Evolutionary conservation across 2,329 filamentous ascomycete species (phyloP).

Genomic region (Neonectria ditissima): DNA sequence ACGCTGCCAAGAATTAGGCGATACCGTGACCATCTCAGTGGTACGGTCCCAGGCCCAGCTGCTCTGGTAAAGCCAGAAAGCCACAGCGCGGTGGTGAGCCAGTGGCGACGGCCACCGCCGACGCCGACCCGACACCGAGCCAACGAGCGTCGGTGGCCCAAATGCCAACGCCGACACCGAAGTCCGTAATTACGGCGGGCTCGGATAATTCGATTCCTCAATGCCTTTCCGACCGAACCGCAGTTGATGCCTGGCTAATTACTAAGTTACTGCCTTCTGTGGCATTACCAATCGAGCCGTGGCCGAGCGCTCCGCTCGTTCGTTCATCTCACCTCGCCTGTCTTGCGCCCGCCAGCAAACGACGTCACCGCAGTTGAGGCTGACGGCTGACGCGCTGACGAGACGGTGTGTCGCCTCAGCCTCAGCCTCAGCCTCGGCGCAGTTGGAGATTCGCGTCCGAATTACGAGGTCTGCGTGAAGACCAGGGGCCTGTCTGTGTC

Average conservation of each 20-base stretch:
- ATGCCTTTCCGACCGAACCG: constrained; percentile 3
- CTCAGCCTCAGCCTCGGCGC: constrained; percentile 30
- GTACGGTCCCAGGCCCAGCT: no score
- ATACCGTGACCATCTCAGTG: not conserved
- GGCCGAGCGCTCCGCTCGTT: not conserved
- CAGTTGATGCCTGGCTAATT: not conserved
- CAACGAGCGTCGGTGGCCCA: no score
- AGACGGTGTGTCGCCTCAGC: constrained; percentile 34
- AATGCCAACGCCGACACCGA: constrained; percentile 31
- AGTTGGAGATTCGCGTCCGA: not conserved
- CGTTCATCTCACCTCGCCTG: not conserved
- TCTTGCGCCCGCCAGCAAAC: constrained; percentile 18
- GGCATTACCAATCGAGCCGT: not conserved
- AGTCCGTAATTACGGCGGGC: constrained; percentile 42
- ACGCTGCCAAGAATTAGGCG: not conserved
- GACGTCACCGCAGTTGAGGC: constrained; percentile 27
- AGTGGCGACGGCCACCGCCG: constrained; percentile 28
- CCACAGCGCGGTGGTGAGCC: not conserved
- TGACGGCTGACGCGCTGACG: constrained; percentile 26
- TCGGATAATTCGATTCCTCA: constrained; percentile 34
- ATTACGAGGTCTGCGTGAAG: not conserved
- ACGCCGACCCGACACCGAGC: constrained; percentile 20
- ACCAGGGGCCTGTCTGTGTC: not conserved
- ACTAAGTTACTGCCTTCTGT: not conserved
- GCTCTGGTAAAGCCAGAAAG: not conserved